phyloP scores from a whole-genome alignment of 768 basidiomycete genomes.

The Baorangia bicolor region DNA sequence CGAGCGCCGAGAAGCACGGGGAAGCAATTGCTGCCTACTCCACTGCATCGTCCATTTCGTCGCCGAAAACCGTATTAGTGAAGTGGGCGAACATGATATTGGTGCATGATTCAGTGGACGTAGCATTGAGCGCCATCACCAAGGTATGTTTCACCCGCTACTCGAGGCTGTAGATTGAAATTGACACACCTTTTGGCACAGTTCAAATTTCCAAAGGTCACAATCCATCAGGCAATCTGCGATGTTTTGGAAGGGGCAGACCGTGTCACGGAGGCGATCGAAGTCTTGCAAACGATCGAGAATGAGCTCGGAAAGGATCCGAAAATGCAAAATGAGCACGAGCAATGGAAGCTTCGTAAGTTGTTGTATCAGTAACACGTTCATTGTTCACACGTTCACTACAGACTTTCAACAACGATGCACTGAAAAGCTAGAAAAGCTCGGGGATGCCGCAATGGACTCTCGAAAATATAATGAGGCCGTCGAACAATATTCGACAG shows the following conservation, averaged over 20 bases:
- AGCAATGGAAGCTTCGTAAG: no score
- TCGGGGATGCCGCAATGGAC: neutral
- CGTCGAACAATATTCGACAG: neutral
- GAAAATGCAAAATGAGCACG: no score
- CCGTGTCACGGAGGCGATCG: neutral
- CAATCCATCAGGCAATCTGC: neutral
- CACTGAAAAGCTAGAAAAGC: neutral
- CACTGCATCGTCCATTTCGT: neutral
- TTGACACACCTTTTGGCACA: neutral
- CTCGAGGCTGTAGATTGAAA: no score
- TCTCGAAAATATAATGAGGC: neutral
- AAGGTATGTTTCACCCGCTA: neutral
- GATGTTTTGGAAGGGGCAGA: neutral
- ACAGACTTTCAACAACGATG: no score
- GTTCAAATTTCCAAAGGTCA: neutral
- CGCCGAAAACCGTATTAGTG: neutral
- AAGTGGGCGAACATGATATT: neutral
- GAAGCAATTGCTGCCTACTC: slow-evolving; percentile 1
- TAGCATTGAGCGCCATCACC: neutral
- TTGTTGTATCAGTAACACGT: no score
- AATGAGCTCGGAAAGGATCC: no score
- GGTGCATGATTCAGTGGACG: neutral
- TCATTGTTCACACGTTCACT: no score
- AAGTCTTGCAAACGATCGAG: neutral
- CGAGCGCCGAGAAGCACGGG: neutral